Conservation (phyloP, 1,139 yeast genomes). For the Scheffersomyces titani region DNA sequence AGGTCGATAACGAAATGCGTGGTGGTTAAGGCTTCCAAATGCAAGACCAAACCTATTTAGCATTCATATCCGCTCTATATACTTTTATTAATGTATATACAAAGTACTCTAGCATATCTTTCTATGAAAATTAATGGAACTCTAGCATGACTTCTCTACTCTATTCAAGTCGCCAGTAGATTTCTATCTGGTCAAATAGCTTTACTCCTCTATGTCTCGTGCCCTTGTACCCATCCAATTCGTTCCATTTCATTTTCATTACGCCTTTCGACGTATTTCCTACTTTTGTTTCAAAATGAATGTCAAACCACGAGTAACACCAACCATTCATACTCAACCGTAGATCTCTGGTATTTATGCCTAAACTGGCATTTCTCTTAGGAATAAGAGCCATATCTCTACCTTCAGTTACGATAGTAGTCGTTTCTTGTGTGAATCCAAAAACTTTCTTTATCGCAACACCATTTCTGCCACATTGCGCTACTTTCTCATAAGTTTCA, state of each 20-base stretch:
- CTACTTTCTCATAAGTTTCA: not conserved
- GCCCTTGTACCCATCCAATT: constrained; percentile 74
- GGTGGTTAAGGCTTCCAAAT: constrained; percentile 52
- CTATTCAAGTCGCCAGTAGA: constrained; percentile 29
- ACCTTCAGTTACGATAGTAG: not conserved
- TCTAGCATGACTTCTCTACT: not conserved
- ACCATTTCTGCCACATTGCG: constrained; percentile 11
- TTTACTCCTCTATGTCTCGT: constrained; percentile 52
- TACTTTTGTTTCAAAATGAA: constrained; percentile 11
- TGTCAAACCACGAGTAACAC: constrained; percentile 23
- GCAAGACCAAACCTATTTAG: not conserved
- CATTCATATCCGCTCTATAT: not conserved
- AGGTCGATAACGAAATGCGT: constrained; percentile 49
- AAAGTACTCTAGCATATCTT: not conserved
- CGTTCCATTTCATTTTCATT: constrained; percentile 44
- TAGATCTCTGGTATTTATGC: constrained; percentile 1
- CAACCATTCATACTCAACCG: constrained; percentile 10
- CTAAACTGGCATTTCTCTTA: not conserved
- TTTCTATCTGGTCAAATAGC: constrained; percentile 50
- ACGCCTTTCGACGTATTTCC: not conserved
- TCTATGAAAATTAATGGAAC: not conserved
- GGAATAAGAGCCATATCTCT: not conserved
- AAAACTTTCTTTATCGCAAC: not conserved
- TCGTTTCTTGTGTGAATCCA: not conserved
- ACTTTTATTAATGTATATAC: not conserved